Evolutionary conservation across 148 eudicot genomes (phyloP).

Genomic region (Amaranthus hypochondriacus): DNA sequence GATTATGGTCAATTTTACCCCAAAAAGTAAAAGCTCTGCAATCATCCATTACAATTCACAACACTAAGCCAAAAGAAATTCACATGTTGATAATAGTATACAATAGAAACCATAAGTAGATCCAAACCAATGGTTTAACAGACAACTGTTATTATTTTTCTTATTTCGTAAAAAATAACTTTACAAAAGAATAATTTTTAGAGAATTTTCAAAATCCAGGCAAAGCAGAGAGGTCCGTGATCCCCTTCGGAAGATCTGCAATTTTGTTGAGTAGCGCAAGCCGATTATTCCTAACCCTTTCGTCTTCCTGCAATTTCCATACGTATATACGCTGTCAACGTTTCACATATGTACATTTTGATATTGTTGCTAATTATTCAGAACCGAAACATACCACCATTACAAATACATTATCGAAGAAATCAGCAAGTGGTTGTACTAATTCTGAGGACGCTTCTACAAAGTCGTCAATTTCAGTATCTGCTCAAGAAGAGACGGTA

Average conservation of each 20-base stretch:
- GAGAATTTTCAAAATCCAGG: constrained; percentile 63
- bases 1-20: no score
- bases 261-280: constrained; percentile 65
- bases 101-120: no score
- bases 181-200: no score
- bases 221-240: constrained; percentile 80
- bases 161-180: no score
- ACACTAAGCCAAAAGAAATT: no score
- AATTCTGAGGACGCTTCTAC: constrained; percentile 59
- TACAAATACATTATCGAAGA: constrained; percentile 86
- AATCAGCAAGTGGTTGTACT: constrained; percentile 77
- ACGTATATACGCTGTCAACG: not conserved
- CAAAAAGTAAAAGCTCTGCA: no score
- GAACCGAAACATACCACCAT: constrained; percentile 81
- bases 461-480: constrained; percentile 77
- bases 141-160: no score
- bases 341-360: not conserved
- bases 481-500: constrained; percentile 26
- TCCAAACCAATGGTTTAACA: no score
- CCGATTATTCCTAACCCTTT: constrained; percentile 70
- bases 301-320: constrained; percentile 61
- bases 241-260: constrained; percentile 85
- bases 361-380: not conserved
- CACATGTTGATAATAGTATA: no score
- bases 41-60: no score